Conservation (phyloP, 208 protist genomes). For the Trypanosoma congolense region DNA sequence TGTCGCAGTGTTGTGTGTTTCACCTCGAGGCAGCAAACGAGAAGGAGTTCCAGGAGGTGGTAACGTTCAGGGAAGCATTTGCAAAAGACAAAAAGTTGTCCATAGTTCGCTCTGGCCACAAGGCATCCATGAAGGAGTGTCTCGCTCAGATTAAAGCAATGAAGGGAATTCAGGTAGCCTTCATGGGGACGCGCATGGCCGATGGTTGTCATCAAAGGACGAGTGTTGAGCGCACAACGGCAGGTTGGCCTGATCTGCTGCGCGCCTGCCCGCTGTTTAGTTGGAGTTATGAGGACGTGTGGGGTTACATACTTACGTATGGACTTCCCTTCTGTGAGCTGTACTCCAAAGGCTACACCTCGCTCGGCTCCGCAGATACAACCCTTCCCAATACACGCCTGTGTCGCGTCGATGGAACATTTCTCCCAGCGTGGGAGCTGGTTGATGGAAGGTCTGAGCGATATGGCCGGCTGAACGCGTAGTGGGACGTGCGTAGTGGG, state of each 20-base stretch:
- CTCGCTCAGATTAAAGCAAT: conserved; percentile 43
- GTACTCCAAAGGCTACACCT: conserved; percentile 86
- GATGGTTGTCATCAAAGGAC: conserved; percentile 67
- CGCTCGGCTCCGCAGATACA: conserved; percentile 42
- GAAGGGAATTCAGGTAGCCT: conserved; percentile 50
- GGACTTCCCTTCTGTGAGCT: conserved; percentile 83
- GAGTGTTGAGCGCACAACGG: conserved; percentile 54
- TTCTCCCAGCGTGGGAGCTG: conserved; percentile 69
- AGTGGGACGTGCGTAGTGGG: background rate
- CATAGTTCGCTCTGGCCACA: conserved; percentile 17
- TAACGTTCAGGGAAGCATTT: conserved; percentile 53
- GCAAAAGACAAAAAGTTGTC: conserved; percentile 26
- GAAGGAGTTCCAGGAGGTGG: conserved; percentile 77
- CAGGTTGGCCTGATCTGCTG: conserved; percentile 84
- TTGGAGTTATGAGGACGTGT: conserved; percentile 78
- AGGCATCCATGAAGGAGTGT: conserved; percentile 48
- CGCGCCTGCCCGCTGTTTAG: conserved; percentile 80
- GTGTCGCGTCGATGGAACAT: conserved; percentile 51
- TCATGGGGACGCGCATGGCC: conserved; percentile 82
- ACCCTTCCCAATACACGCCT: conserved; percentile 63
- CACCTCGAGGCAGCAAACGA: conserved; percentile 29
- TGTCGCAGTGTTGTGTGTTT: conserved; percentile 53
- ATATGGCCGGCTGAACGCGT: conserved; percentile 23
- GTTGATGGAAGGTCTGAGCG: conserved; percentile 33
- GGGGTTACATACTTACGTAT: conserved; percentile 57